Conservation (phyloP, 2,329 filamentous ascomycete species). For the Aspergillus caelatus region DNA sequence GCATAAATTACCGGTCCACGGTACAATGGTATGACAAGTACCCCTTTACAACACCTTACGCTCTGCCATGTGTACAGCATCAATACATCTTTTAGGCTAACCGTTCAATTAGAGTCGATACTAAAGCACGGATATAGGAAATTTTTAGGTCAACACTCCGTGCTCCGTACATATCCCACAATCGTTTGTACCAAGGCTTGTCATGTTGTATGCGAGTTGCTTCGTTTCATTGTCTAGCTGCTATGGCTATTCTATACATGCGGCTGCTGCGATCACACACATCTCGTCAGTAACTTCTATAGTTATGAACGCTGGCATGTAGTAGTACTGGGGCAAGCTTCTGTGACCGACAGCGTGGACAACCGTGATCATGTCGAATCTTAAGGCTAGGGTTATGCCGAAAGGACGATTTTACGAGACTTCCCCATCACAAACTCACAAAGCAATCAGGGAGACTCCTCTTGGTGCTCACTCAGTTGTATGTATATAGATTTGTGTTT, state of each 20-base stretch:
- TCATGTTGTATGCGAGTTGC: background rate
- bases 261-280: background rate
- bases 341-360: background rate
- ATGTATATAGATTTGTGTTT: background rate
- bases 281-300: background rate
- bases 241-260: background rate
- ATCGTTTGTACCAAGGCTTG: background rate
- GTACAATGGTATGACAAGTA: constrained; percentile 6
- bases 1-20: constrained; percentile 18
- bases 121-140: no score
- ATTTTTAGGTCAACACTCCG: background rate
- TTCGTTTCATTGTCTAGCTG: background rate
- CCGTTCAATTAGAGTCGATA: no score
- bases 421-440: no score
- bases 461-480: background rate
- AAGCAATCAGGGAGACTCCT: background rate
- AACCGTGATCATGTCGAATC: background rate
- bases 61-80: background rate
- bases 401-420: background rate
- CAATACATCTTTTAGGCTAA: background rate
- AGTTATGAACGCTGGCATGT: background rate
- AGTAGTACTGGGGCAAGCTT: background rate
- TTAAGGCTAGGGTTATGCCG: background rate
- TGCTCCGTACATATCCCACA: background rate
- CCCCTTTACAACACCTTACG: background rate